A percentile compares a stretch with the other conserved stretches of the same genome.
These are phyloP conservation scores for Eucalyptus cladocalyx DNA, from an alignment of 345 rosid genomes.

Conservation along the genomic window DNA sequence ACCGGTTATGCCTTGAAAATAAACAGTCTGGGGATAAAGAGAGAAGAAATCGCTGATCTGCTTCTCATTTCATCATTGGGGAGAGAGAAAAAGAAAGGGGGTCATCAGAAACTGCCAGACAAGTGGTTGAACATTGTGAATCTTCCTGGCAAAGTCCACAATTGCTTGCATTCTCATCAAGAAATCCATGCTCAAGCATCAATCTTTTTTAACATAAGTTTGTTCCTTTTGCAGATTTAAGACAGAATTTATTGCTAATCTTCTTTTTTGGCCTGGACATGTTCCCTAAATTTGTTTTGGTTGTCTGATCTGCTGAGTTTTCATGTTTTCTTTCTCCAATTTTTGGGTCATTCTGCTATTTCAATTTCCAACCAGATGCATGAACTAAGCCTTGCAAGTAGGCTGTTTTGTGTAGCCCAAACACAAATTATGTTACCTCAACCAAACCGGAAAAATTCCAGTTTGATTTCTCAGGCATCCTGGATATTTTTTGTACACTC, in stretches of 20 bases:
- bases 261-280: not conserved
- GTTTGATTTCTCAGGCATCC: not conserved
- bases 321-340: not conserved
- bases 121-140: not conserved
- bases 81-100: not conserved
- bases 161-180: not conserved
- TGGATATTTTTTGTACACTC: not conserved
- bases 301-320: not conserved
- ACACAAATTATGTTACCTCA: not conserved
- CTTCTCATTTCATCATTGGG: not conserved
- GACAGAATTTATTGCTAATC: not conserved
- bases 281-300: not conserved
- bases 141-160: not conserved
- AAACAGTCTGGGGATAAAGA: not conserved
- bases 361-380: not conserved
- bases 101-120: not conserved
- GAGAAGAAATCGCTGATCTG: not conserved
- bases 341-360: not conserved
- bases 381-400: not conserved
- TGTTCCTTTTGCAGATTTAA: not conserved
- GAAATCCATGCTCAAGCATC: not conserved
- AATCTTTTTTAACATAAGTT: not conserved
- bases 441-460: not conserved
- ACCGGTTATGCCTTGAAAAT: not conserved
- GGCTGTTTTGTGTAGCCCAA: not conserved